These are phyloP conservation scores for Mollisiaceae sp. DNA, from an alignment of 2,329 filamentous ascomycete species.

Conservation along the genomic window DNA sequence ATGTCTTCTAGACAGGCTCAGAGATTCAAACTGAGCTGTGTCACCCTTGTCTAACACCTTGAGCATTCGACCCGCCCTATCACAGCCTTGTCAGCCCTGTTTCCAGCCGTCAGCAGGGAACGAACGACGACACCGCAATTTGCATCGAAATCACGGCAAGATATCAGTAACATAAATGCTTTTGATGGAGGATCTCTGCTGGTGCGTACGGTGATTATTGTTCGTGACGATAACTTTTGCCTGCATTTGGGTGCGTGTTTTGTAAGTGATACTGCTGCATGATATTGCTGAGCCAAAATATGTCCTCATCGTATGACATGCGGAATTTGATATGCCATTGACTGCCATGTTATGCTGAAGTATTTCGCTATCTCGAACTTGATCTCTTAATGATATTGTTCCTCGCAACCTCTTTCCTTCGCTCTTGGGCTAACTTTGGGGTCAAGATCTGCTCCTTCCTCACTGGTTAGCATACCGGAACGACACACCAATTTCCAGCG, in stretches of 20 bases:
- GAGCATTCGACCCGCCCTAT: not conserved
- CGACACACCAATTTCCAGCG: not conserved
- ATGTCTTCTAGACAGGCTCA: conserved; percentile 6
- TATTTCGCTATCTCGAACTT: not conserved
- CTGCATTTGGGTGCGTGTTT: not conserved
- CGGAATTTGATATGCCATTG: not conserved
- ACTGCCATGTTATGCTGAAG: not conserved
- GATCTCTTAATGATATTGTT: not conserved
- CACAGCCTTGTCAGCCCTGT: conserved; percentile 19
- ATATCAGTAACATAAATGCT: not conserved
- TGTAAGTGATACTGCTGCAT: not conserved
- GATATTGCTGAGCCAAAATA: conserved; percentile 11
- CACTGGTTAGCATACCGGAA: not conserved
- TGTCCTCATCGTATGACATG: conserved; percentile 15
- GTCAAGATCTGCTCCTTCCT: conserved; percentile 8
- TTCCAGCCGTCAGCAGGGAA: conserved; percentile 13
- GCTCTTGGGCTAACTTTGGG: not conserved
- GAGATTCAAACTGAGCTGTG: not conserved
- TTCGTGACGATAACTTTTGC: not conserved
- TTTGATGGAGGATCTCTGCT: conserved; percentile 8
- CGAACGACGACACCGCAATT: conserved; percentile 7
- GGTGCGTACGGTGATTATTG: not conserved
- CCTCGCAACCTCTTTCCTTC: not conserved
- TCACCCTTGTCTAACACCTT: not conserved
- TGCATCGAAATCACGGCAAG: conserved; percentile 11